Evolutionary conservation across 345 rosid species (phyloP).

Genomic region (Gossypium anomalum): DNA sequence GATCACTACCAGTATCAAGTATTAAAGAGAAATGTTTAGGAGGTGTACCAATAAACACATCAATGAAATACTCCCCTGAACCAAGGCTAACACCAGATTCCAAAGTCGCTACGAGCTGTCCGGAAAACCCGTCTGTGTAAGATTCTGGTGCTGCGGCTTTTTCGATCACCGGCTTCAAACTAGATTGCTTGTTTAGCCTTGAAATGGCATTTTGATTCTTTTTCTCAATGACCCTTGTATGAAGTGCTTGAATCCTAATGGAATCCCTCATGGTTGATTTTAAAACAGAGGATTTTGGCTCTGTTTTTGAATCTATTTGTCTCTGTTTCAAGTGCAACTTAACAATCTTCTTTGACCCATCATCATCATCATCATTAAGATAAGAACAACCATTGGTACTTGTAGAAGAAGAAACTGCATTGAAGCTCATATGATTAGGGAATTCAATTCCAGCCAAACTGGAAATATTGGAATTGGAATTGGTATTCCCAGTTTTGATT

Average conservation of each 20-base stretch:
- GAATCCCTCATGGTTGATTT: slow-evolving; percentile 55
- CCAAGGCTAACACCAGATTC: slow-evolving; percentile 83
- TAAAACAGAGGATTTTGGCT: slow-evolving; percentile 39
- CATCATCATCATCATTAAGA: slow-evolving; percentile 3
- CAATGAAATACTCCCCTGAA: slow-evolving; percentile 92
- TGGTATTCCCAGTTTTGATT: not conserved
- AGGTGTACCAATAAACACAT: slow-evolving; percentile 86
- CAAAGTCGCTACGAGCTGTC: slow-evolving; percentile 74
- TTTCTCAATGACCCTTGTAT: slow-evolving; percentile 57
- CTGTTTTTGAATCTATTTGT: slow-evolving; percentile 21
- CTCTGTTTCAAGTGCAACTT: slow-evolving; percentile 67
- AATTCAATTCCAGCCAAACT: slow-evolving; percentile 59
- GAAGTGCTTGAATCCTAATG: slow-evolving; percentile 66
- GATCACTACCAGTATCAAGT: slow-evolving; percentile 94
- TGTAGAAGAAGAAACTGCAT: slow-evolving; percentile 64
- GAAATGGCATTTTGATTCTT: slow-evolving; percentile 66
- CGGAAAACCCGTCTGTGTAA: slow-evolving; percentile 26
- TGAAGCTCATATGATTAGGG: slow-evolving; percentile 61
- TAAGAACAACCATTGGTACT: slow-evolving; percentile 37
- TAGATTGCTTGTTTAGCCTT: slow-evolving; percentile 22
- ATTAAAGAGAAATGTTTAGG: slow-evolving; percentile 86
- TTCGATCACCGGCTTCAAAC: slow-evolving; percentile 14
- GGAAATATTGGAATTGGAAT: slow-evolving; percentile 34
- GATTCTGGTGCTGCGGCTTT: slow-evolving; percentile 34
- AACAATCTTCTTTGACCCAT: slow-evolving; percentile 32